Evolutionary conservation across 2,329 filamentous ascomycete genomes (phyloP).

Genomic region (Gremmenia infestans): DNA sequence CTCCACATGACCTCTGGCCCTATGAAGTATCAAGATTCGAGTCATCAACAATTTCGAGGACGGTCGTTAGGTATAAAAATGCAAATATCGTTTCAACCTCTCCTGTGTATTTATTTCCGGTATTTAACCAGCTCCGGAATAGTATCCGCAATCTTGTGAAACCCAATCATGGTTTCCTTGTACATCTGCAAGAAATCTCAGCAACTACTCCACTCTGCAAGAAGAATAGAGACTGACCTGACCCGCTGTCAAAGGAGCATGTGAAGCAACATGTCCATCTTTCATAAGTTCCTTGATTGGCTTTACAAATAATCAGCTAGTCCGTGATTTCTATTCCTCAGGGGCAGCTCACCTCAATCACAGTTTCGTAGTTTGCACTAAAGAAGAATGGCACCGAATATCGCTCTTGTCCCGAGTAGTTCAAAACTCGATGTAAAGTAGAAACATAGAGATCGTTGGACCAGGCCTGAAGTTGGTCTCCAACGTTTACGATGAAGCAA

Average conservation of each 20-base stretch:
- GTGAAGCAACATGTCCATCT: neutral
- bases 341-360: neutral
- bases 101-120: neutral
- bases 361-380: conserved; percentile 34
- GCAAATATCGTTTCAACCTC: too few species aligned
- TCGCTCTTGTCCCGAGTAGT: conserved; percentile 13
- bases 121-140: neutral
- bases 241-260: neutral
- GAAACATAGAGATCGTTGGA: conserved; percentile 39
- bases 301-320: too few species aligned
- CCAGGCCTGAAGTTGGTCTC: conserved; percentile 38
- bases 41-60: too few species aligned
- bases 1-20: too few species aligned
- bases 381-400: conserved; percentile 44
- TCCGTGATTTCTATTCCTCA: too few species aligned
- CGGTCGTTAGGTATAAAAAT: too few species aligned
- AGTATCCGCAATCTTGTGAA: neutral
- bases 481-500: conserved; percentile 42
- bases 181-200: neutral
- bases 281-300: neutral
- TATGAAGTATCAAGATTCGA: too few species aligned
- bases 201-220: neutral
- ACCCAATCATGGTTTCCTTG: conserved; percentile 4
- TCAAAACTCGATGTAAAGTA: conserved; percentile 40
- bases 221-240: neutral